Evolutionary conservation across 768 basidiomycete species (phyloP), one percentile per base, ranked within the genome.

Genomic region (Hypholoma fasciculare): DNA sequence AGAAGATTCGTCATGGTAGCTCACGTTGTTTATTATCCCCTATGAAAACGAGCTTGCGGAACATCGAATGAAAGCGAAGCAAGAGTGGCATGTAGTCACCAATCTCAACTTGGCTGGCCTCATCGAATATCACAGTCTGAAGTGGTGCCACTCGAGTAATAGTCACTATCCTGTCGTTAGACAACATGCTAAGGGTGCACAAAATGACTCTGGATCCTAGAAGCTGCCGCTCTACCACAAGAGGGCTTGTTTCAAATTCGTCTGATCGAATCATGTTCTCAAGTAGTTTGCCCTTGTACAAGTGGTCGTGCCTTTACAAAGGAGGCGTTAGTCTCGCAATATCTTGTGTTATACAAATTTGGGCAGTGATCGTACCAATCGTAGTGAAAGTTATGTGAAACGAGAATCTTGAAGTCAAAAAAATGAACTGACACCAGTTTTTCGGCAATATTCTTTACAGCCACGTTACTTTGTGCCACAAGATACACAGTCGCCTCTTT

Each of bases 371-470:
- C 80, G 54, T 52, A 89, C 89, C 89, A 90, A 48, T 79, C 81
- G 59, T 68, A 72, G 65, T 85, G 84, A 60, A 90, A 91, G 0
- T 84, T 82, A 70, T 72, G 71, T 2, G 89, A 85, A 16, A 91
- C 87, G 1, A 91, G 66, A 0, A 91, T 70, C 63, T 75, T 87
- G 74, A 83, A 91, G 7, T 81, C 59, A 1, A 66, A 40, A 49
- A 86, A 77, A 4, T 69, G 72, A 59, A 80, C 72, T 1, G 75
- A 68, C 2, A 74, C 77, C 12, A 91, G 68, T 63, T 88, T 90
- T 64, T 89, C 88, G 16, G 89, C 89, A 62, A 91, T 88, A 61
- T 90, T 90, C 70, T 89, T 90, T 37, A 92, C 88, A 34, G 89
- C 90, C 53, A 91, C 82, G 69, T 92, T 91, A 9, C 87, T 87